Base-by-base conservation (phyloP, 1,284 basidiomycete genomes). In the Tilletia caries region DNA sequence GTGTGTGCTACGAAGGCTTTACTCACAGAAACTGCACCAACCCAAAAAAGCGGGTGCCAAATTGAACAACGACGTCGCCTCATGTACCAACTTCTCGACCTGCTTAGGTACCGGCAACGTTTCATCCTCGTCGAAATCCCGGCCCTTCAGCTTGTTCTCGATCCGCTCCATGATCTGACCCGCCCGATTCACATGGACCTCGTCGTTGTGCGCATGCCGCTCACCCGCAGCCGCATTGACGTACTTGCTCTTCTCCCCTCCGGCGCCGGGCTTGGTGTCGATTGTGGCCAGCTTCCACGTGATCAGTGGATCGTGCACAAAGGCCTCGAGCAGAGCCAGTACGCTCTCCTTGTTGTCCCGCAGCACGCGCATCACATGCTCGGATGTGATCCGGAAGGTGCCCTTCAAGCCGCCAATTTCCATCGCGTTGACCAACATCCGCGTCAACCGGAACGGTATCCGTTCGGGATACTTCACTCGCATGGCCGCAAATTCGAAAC, bases 371-470 rank as follows among this genome's bases (percentile, higher is more conserved):
- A 99, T 98, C 46, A 93, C 93, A 77, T 95, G 95, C 83, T 98
- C 95, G 86, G 93, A 96, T 12, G 93, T 95, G 76, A 91, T 91
- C 79, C 92, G 89, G 88, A 95, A 99, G 78, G 93, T 96, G 48
- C 96, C 96, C 81, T 97, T 93, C 76, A 98, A 95, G 25, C 96
- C 96, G 74, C 88, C 82, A 73, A 93, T 93, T 88, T 99, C 96
- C 96, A 99, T 98, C 2, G 96, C 96, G 83, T 97, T 93, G 34
- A 94, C 96, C 70, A 99, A 87, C 96, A 99, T 98, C 75, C 96
- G 88, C 15, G 96, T 99, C 74, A 99, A 87, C 64, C 96, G 89
- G 90, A 99, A 99, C 0, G 96, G 96, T 67, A 99, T 93, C 84
- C 92, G 96, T 85, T 99, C 96, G 0, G 96, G 96, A 87, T 95